Evolutionary conservation across 352 stramenopile genomes (phyloP).

Genomic region (Plasmopara muralis): DNA sequence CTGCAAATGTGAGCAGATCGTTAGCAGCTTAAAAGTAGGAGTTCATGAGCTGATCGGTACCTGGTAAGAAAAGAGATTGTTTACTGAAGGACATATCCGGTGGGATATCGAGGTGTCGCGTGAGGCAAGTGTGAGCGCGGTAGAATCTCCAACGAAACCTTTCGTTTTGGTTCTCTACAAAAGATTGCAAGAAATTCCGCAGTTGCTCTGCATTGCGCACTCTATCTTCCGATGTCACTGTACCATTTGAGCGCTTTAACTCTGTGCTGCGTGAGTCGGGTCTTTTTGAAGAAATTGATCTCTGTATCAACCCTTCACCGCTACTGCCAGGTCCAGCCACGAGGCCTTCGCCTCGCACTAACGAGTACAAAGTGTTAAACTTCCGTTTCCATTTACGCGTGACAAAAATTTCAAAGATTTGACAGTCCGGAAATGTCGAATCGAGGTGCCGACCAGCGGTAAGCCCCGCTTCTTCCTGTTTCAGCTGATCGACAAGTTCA

Average conservation of each 20-base stretch:
- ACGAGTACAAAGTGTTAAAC: constrained; percentile 56
- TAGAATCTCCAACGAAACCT: constrained; percentile 73
- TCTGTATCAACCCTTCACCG: constrained; percentile 21
- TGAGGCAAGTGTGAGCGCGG: constrained; percentile 67
- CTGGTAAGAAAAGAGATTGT: constrained; percentile 60
- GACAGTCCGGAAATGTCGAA: constrained; percentile 69
- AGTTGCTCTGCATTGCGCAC: constrained; percentile 45
- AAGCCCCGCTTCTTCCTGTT: constrained; percentile 85
- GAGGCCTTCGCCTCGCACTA: constrained; percentile 25
- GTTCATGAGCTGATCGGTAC: constrained; percentile 12
- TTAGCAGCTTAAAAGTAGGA: not conserved
- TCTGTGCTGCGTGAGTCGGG: constrained; percentile 12
- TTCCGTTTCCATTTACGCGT: constrained; percentile 82
- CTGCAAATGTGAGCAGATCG: constrained; percentile 13
- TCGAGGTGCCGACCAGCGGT: constrained; percentile 82
- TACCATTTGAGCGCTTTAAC: constrained; percentile 14
- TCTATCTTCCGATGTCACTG: constrained; percentile 40
- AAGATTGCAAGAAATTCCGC: constrained; percentile 75
- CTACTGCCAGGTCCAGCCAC: constrained; percentile 10
- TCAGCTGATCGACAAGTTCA: constrained; percentile 87
- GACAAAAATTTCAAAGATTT: constrained; percentile 91
- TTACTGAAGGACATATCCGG: constrained; percentile 65
- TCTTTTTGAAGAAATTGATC: constrained; percentile 25
- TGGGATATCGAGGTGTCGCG: constrained; percentile 58
- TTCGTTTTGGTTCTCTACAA: constrained; percentile 79